phyloP scores from a whole-genome alignment of 352 stramenopile species.

The Phytophthora palmivora region DNA sequence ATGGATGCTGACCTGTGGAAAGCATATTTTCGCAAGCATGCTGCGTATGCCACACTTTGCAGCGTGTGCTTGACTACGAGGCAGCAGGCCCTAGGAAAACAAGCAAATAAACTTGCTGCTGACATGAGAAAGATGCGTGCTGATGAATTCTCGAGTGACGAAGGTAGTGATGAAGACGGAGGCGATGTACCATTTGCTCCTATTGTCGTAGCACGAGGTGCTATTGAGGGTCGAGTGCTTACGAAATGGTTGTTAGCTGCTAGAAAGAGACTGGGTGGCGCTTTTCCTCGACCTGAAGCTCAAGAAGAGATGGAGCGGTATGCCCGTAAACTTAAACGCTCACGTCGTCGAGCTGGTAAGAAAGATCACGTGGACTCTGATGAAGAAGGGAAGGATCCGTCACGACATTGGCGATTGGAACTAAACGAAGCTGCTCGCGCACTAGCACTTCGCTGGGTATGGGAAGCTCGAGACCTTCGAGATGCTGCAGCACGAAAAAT shows the following conservation, averaged over 20 bases:
- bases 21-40: slow-evolving; percentile 96
- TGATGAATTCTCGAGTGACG: slow-evolving; percentile 94
- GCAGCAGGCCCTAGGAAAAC: slow-evolving; percentile 26
- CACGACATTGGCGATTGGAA: slow-evolving; percentile 77
- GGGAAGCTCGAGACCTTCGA: slow-evolving; percentile 71
- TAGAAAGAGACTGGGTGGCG: slow-evolving; percentile 90
- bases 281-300: slow-evolving; percentile 90
- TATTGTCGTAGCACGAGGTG: slow-evolving; percentile 90
- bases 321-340: slow-evolving; percentile 77
- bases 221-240: slow-evolving; percentile 93
- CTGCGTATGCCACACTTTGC: slow-evolving; percentile 94
- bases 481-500: slow-evolving; percentile 54
- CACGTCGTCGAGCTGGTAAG: slow-evolving; percentile 76
- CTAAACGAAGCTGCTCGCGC: slow-evolving; percentile 85
- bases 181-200: slow-evolving; percentile 89
- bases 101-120: slow-evolving; percentile 30
- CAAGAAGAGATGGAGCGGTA: slow-evolving; percentile 93
- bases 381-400: slow-evolving; percentile 72
- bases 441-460: slow-evolving; percentile 81
- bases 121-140: slow-evolving; percentile 76
- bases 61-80: slow-evolving; percentile 86
- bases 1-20: slow-evolving; percentile 95
- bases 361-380: slow-evolving; percentile 78
- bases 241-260: slow-evolving; percentile 94
- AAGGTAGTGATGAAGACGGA: slow-evolving; percentile 78